Conservation (phyloP, 805 yeast genomes). For the Barnettozyma sp. region DNA sequence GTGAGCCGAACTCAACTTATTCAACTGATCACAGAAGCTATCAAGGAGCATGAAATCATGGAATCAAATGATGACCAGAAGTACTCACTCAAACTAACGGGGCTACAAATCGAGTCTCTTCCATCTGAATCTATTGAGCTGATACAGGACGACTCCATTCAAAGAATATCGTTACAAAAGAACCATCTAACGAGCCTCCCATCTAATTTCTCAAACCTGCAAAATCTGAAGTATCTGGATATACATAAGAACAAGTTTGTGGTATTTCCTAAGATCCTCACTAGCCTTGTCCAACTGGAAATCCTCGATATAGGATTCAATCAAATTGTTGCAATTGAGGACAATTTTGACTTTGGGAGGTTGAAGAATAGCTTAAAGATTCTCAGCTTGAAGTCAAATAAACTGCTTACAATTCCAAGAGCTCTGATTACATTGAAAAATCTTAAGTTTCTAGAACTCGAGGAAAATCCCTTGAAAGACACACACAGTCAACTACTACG, state of each 20-base stretch:
- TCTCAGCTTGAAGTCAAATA: slow-evolving; percentile 55
- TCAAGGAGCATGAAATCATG: slow-evolving; percentile 13
- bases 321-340: slow-evolving; percentile 41
- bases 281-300: slow-evolving; percentile 40
- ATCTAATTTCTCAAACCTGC: slow-evolving; percentile 35
- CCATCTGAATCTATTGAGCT: slow-evolving; percentile 34
- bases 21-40: slow-evolving; percentile 22
- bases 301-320: slow-evolving; percentile 62
- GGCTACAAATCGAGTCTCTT: slow-evolving; percentile 31
- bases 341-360: slow-evolving; percentile 32
- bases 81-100: slow-evolving; percentile 33
- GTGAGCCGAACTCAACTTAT: slow-evolving; percentile 17
- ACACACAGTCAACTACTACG: slow-evolving; percentile 39
- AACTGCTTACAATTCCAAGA: slow-evolving; percentile 47
- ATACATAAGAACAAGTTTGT: slow-evolving; percentile 53
- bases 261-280: slow-evolving; percentile 43
- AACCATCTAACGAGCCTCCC: slow-evolving; percentile 47
- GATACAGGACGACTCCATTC: slow-evolving; percentile 32
- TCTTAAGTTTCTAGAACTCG: slow-evolving; percentile 52
- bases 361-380: slow-evolving; percentile 43
- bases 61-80: slow-evolving; percentile 15
- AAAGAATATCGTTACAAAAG: slow-evolving; percentile 47
- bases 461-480: slow-evolving; percentile 51
- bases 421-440: slow-evolving; percentile 43
- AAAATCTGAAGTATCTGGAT: slow-evolving; percentile 52